These are phyloP conservation scores for Paramecium pentaurelia DNA, from an alignment of 73 alveolate genomes.

Conservation along the genomic window DNA sequence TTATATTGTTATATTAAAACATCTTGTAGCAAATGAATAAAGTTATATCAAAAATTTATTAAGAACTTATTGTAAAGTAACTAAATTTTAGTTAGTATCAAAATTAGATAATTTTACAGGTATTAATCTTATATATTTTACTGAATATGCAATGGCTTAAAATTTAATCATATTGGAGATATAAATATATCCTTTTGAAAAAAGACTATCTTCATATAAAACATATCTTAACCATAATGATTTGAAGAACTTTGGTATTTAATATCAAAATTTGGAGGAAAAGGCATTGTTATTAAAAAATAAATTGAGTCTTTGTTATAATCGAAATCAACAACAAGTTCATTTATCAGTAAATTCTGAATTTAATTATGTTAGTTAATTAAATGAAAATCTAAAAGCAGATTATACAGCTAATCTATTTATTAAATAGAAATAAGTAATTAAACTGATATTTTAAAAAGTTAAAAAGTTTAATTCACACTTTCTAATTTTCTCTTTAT, in stretches of 20 bases:
- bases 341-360: not conserved
- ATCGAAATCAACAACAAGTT: not conserved
- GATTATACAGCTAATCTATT: not conserved
- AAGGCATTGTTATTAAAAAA: not conserved
- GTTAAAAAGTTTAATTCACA: not conserved
- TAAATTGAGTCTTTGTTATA: not conserved
- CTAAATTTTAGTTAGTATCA: not conserved
- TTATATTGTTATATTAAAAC: not conserved
- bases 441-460: not conserved
- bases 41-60: not conserved
- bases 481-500: not conserved
- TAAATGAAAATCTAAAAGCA: not conserved
- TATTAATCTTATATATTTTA: not conserved
- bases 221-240: constrained; percentile 17
- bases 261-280: not conserved
- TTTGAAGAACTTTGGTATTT: not conserved
- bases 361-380: not conserved
- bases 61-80: not conserved
- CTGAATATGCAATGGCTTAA: not conserved
- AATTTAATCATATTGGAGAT: not conserved
- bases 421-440: not conserved
- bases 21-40: not conserved
- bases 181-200: not conserved
- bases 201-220: not conserved
- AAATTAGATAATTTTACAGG: not conserved